These are phyloP conservation scores for Plenodomus lindquistii DNA, from an alignment of 2,329 filamentous ascomycete genomes.

Conservation along the genomic window DNA sequence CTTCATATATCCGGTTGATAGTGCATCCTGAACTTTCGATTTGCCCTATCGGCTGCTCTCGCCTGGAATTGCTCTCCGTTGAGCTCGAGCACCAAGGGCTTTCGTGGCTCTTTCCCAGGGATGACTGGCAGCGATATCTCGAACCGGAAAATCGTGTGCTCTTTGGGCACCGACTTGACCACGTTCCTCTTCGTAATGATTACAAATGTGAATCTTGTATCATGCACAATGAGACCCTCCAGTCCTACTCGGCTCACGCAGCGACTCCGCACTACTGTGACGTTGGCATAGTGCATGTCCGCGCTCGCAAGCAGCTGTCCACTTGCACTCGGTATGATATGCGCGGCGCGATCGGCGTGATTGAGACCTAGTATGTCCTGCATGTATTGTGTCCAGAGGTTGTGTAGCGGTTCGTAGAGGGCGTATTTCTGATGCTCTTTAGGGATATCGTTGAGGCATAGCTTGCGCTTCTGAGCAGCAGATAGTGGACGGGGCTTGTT, in stretches of 20 bases:
- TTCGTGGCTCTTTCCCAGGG: constrained; percentile 29
- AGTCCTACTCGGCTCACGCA: constrained; percentile 83
- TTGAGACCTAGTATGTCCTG: constrained; percentile 74
- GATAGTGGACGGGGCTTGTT: constrained; percentile 72
- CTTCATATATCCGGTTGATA: constrained; percentile 73
- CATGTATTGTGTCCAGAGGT: constrained; percentile 83
- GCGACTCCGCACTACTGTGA: constrained; percentile 80
- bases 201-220: constrained; percentile 85
- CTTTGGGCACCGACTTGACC: constrained; percentile 84
- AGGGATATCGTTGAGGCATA: constrained; percentile 76
- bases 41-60: constrained; percentile 80
- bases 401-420: constrained; percentile 76
- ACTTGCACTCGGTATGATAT: constrained; percentile 63
- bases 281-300: constrained; percentile 84
- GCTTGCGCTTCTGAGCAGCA: constrained; percentile 72
- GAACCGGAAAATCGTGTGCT: constrained; percentile 83
- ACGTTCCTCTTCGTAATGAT: constrained; percentile 73
- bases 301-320: constrained; percentile 77
- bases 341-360: constrained; percentile 42
- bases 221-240: constrained; percentile 83
- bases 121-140: constrained; percentile 59
- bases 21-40: constrained; percentile 88
- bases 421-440: constrained; percentile 70
- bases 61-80: constrained; percentile 86
- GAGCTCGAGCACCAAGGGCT: constrained; percentile 76